These are phyloP conservation scores for Eremothecium coryli DNA, from an alignment of 1,139 yeast genomes.

Conservation along the genomic window DNA sequence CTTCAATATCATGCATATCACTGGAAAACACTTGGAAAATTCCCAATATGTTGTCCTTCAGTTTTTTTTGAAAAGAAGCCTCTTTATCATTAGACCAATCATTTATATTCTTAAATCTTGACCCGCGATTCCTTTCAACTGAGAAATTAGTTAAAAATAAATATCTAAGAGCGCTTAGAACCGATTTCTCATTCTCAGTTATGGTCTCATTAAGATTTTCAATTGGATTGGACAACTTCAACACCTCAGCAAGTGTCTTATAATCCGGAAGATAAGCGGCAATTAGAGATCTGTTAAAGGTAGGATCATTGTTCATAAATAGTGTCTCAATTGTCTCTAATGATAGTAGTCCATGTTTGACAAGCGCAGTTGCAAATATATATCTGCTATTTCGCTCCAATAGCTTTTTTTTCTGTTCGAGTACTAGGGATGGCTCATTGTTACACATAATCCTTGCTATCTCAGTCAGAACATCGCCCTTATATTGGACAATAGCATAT, in stretches of 20 bases:
- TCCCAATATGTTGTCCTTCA: conserved; percentile 60
- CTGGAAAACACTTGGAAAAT: conserved; percentile 74
- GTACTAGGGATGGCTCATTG: conserved; percentile 14
- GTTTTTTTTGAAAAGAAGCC: conserved; percentile 27
- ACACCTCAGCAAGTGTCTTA: conserved; percentile 28
- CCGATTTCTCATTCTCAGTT: conserved; percentile 24
- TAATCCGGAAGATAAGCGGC: conserved; percentile 27
- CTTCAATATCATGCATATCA: conserved; percentile 63
- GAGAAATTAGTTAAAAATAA: conserved; percentile 25
- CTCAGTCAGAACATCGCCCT: conserved; percentile 53
- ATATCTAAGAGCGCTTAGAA: conserved; percentile 26
- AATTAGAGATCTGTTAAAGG: conserved; percentile 24
- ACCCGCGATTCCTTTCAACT: conserved; percentile 23
- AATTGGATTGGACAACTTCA: conserved; percentile 24
- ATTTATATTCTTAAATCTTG: conserved; percentile 18
- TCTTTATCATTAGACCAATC: conserved; percentile 26
- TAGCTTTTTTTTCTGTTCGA: conserved; percentile 18
- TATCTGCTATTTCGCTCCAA: conserved; percentile 27
- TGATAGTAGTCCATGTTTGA: conserved; percentile 27
- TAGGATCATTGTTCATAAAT: conserved; percentile 24
- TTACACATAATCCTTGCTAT: conserved; percentile 37
- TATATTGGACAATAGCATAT: conserved; percentile 54
- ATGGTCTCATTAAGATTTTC: conserved; percentile 12
- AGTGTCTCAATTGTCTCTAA: conserved; percentile 25
- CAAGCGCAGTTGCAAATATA: conserved; percentile 29